These are phyloP conservation scores for Vigna hirtella DNA, from an alignment of 306 rosid species.

Conservation along the genomic window DNA sequence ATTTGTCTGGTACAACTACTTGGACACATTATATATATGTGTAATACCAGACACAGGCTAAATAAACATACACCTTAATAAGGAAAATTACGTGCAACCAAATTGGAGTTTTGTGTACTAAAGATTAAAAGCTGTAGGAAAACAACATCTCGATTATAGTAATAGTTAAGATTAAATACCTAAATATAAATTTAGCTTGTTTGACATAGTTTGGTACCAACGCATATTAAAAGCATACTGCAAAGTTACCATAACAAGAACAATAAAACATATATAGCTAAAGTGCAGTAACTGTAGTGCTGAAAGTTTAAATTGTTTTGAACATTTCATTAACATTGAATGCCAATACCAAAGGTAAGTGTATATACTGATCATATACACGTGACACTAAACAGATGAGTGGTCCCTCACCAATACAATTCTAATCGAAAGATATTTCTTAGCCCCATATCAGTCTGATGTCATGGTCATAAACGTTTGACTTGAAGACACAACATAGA, in stretches of 20 bases:
- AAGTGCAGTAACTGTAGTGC: neutral
- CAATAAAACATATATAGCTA: slow-evolving; percentile 2
- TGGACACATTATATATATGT: slow-evolving; percentile 25
- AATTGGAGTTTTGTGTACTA: slow-evolving; percentile 12
- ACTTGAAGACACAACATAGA: slow-evolving; percentile 53
- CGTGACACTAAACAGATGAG: slow-evolving; percentile 44
- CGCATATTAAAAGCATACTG: slow-evolving; percentile 26
- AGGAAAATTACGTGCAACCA: slow-evolving; percentile 27
- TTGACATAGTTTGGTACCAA: slow-evolving; percentile 18
- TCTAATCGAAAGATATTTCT: slow-evolving; percentile 43
- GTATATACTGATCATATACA: slow-evolving; percentile 40
- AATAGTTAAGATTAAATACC: slow-evolving; percentile 24
- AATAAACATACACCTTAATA: slow-evolving; percentile 34
- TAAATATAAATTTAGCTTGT: slow-evolving; percentile 3
- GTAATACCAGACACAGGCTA: neutral
- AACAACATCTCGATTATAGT: slow-evolving; percentile 24
- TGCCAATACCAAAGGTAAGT: slow-evolving; percentile 34
- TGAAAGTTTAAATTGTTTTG: slow-evolving; percentile 5
- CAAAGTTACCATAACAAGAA: slow-evolving; percentile 31
- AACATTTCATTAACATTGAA: slow-evolving; percentile 37
- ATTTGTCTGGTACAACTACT: slow-evolving; percentile 26
- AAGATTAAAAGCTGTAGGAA: slow-evolving; percentile 29
- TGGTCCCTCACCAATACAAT: slow-evolving; percentile 52
- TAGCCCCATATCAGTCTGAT: slow-evolving; percentile 60
- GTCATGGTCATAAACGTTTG: slow-evolving; percentile 81